Evolutionary conservation across 805 yeast species (phyloP).

Genomic region (Hagleromyces aurorensis): DNA sequence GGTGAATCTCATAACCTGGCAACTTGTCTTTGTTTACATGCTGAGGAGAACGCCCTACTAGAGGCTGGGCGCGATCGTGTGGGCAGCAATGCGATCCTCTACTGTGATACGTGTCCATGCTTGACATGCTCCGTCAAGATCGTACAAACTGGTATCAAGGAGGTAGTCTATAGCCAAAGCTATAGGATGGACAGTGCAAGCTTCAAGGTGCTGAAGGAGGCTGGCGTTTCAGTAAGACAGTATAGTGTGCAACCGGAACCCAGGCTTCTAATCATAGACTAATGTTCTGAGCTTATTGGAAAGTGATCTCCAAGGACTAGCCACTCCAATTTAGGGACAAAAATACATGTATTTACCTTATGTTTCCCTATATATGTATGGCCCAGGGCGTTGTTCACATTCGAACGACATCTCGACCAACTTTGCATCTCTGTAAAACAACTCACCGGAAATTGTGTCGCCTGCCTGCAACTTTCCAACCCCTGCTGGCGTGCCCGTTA

Average conservation of each 20-base stretch:
- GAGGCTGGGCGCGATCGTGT: constrained; percentile 91
- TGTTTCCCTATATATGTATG: constrained; percentile 45
- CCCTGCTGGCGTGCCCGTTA: constrained; percentile 97
- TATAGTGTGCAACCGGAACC: constrained; percentile 32
- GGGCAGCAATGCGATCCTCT: constrained; percentile 53
- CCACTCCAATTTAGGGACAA: too few relatives aligned
- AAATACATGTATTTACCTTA: constrained; percentile 4
- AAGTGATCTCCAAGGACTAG: too few relatives aligned
- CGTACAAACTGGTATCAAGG: constrained; percentile 83
- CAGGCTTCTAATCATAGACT: constrained; percentile 16
- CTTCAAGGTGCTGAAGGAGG: constrained; percentile 61
- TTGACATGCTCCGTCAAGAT: constrained; percentile 92
- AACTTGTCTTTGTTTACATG: constrained; percentile 91
- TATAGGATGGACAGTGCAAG: constrained; percentile 87
- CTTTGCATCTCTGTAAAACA: constrained; percentile 47
- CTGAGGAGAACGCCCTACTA: constrained; percentile 91
- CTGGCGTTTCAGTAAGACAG: constrained; percentile 65
- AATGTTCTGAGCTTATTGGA: too few relatives aligned
- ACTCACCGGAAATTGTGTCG: constrained; percentile 60
- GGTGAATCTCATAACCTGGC: constrained; percentile 61
- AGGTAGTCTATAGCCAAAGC: constrained; percentile 87
- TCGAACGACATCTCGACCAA: constrained; percentile 40
- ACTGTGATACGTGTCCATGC: constrained; percentile 97
- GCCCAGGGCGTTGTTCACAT: constrained; percentile 47
- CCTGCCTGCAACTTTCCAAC: constrained; percentile 84